phyloP scores from a whole-genome alignment of 768 basidiomycete species.

The Lactarius hengduanensis region DNA sequence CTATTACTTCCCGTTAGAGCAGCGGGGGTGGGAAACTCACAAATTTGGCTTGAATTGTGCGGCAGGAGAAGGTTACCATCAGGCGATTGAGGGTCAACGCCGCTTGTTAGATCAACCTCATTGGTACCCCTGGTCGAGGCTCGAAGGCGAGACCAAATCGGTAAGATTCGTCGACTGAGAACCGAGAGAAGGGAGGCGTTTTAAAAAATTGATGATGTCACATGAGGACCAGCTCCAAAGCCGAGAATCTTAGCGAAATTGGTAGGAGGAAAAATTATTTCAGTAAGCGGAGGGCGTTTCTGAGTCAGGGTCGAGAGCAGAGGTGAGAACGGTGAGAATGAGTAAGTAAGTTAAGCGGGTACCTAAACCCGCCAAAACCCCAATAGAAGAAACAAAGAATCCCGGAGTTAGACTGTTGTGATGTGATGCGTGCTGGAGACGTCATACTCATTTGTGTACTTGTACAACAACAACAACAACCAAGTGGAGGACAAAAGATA shows the following conservation, averaged over 20 bases:
- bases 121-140: not conserved
- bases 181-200: not conserved
- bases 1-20: not conserved
- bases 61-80: not conserved
- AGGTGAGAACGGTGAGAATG: not conserved
- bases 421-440: not conserved
- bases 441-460: constrained; percentile 15
- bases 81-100: not conserved
- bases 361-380: not conserved
- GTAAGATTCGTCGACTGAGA: not conserved
- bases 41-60: not conserved
- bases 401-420: constrained; percentile 11
- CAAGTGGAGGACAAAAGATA: not conserved
- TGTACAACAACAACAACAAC: constrained; percentile 7
- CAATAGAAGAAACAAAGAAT: constrained; percentile 4
- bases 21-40: not conserved
- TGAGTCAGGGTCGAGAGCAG: not conserved
- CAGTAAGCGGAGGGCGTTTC: no score
- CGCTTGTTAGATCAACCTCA: not conserved
- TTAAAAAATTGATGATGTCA: not conserved
- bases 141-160: not conserved
- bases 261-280: not conserved
- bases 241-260: not conserved
- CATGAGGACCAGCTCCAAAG: not conserved
- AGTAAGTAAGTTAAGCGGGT: not conserved